Base-by-base conservation (phyloP, 352 stramenopile species). In the Phytophthora citrophthora region DNA sequence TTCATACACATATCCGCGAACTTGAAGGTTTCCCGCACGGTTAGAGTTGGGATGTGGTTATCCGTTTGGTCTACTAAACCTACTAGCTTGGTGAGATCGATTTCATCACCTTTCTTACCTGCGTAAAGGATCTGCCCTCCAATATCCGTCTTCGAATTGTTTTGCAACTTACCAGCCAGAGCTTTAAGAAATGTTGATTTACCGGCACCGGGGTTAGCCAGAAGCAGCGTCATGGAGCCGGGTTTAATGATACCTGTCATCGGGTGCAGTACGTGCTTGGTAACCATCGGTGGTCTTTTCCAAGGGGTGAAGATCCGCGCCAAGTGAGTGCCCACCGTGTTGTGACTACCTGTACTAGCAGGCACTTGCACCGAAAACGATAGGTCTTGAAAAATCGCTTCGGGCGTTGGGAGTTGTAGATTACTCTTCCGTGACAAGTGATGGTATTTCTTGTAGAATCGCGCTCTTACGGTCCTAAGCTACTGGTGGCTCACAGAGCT, bases 161-260 rank as follows among this genome's bases (percentile, higher is more conserved):
- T 64, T 31, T 60, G 61, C n/a, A 89, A 79, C 61, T 89, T 89
- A 31, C 80, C 77, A 11, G 77, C 73, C 29, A 66, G 40, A 15
- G 51, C 52, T 31, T 76, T 87, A 27, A 90, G 78, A 61, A 85
- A 96, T 34, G 91, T 61, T 29, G 76, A 61, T 51, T 77, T 80
- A 31, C 68, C 68, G 3, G 72, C 68, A 5, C 78, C 75, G 2
- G 77, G 80, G 36, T 83, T 87, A 1, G 77, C 80, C 11, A 49
- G 43, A 36, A 32, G 43, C 11, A 29, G 20, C 9, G 43, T 49
- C 43, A 49, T 49, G 43, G 27, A 89, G 44, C 80, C 77, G 0
- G 73, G 77, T 3, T 67, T 51, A 50, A 87, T 86, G 32, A 72
- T 76, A 5, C 80, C 77, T 41, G 36, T 70, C 75, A 89, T 87